Percentiles rank a stretch among this genome's conserved stretches.
Evolutionary conservation across 2,329 filamentous ascomycete species (phyloP).

Genomic region (Calonectria hawksworthii): DNA sequence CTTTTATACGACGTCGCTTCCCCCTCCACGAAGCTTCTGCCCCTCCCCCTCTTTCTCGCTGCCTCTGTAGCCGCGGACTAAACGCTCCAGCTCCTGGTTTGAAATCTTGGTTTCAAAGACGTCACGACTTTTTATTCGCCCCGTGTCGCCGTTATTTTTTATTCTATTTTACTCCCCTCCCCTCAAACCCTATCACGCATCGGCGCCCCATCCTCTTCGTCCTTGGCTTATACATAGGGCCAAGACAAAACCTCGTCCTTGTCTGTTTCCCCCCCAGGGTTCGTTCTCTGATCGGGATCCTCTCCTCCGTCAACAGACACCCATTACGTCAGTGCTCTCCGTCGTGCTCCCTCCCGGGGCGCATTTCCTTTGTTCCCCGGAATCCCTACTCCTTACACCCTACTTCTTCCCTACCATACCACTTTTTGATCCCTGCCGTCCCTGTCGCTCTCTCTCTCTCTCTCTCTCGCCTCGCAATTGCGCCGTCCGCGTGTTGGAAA

Average conservation of each 20-base stretch:
- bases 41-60: slow-evolving; percentile 30
- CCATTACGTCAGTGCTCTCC: slow-evolving; percentile 44
- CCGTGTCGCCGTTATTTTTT: neutral
- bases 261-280: neutral
- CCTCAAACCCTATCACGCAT: slow-evolving; percentile 14
- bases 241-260: neutral
- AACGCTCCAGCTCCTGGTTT: slow-evolving; percentile 39
- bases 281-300: neutral
- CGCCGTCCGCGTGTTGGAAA: slow-evolving; percentile 14
- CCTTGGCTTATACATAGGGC: slow-evolving; percentile 2
- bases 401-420: slow-evolving; percentile 27
- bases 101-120: slow-evolving; percentile 32
- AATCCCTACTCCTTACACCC: slow-evolving; percentile 23
- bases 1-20: slow-evolving; percentile 31
- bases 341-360: slow-evolving; percentile 26
- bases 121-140: slow-evolving; percentile 33
- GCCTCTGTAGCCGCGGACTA: slow-evolving; percentile 40
- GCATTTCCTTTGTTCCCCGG: slow-evolving; percentile 37
- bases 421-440: slow-evolving; percentile 12
- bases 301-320: slow-evolving; percentile 23
- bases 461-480: slow-evolving; percentile 19
- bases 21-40: slow-evolving; percentile 26
- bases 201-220: neutral
- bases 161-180: neutral
- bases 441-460: neutral